phyloP scores from a whole-genome alignment of 2,329 filamentous ascomycete species.

The Diatrype stigma region DNA sequence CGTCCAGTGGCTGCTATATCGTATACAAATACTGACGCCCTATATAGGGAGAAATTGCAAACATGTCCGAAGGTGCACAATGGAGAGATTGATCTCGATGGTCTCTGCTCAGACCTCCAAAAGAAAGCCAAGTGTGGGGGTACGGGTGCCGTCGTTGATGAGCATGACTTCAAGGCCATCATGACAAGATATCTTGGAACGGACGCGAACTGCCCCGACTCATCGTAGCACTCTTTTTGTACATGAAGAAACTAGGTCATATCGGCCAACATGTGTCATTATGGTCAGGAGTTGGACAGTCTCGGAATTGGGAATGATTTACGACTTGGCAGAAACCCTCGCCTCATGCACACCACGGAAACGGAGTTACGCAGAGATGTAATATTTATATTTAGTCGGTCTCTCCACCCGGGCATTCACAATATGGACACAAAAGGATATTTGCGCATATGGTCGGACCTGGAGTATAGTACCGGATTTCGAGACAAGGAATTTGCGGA shows the following conservation, averaged over 20 bases:
- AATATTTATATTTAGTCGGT: background rate
- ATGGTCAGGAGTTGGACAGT: background rate
- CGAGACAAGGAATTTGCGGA: background rate
- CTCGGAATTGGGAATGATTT: background rate
- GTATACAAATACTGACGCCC: conserved; percentile 35
- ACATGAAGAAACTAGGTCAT: background rate
- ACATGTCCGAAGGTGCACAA: conserved; percentile 81
- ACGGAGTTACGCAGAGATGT: background rate
- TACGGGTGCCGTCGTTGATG: conserved; percentile 80
- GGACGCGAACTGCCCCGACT: conserved; percentile 20
- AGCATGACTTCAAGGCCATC: conserved; percentile 81
- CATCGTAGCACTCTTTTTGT: background rate
- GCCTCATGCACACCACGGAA: background rate
- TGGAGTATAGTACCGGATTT: background rate
- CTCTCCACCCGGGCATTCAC: background rate
- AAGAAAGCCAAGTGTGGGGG: conserved; percentile 96
- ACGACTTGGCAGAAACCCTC: background rate
- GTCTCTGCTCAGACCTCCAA: conserved; percentile 85
- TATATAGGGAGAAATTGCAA: conserved; percentile 79
- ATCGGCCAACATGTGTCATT: background rate
- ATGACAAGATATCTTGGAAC: conserved; percentile 60
- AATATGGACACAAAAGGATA: background rate
- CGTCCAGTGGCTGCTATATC: background rate
- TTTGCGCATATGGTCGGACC: background rate
- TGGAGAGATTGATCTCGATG: conserved; percentile 90